A percentile compares a stretch with the other conserved stretches of the same genome.
phyloP scores from a whole-genome alignment of 2,329 filamentous ascomycete genomes.

The Gaeumannomyces tritici region DNA sequence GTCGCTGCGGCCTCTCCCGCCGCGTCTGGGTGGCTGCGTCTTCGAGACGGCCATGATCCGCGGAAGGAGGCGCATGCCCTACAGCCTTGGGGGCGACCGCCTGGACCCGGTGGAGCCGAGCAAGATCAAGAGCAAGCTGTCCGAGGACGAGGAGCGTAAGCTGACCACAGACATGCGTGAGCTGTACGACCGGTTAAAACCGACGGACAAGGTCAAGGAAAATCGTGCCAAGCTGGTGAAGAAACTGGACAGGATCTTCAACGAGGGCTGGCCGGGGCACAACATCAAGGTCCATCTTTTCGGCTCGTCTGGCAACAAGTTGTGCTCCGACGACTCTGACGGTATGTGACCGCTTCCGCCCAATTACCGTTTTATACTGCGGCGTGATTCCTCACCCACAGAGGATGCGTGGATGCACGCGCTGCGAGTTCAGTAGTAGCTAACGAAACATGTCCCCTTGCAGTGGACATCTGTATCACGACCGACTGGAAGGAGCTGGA shows the following conservation, averaged over 20 bases:
- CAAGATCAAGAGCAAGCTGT: constrained; percentile 62
- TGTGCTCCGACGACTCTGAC: constrained; percentile 94
- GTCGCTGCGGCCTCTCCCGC: constrained; percentile 55
- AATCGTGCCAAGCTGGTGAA: constrained; percentile 67
- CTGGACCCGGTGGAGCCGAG: constrained; percentile 62
- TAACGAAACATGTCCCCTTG: not conserved
- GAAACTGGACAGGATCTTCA: constrained; percentile 82
- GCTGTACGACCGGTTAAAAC: constrained; percentile 76
- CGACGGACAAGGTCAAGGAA: constrained; percentile 67
- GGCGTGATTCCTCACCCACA: not conserved
- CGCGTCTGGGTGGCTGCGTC: constrained; percentile 57
- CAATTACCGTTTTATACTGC: not conserved
- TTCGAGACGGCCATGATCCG: constrained; percentile 82
- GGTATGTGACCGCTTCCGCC: constrained; percentile 46
- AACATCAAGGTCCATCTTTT: constrained; percentile 89
- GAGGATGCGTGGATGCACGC: not conserved
- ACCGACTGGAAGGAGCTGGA: constrained; percentile 83
- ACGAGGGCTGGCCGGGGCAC: constrained; percentile 83
- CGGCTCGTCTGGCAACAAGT: constrained; percentile 91
- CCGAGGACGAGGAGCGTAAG: constrained; percentile 62
- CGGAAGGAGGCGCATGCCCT: constrained; percentile 80
- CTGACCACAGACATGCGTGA: constrained; percentile 76
- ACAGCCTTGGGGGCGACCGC: constrained; percentile 74
- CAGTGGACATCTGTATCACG: constrained; percentile 96
- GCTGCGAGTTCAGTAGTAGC: not conserved